Evolutionary conservation across 2,329 filamentous ascomycete species (phyloP).

Genomic region (Periconia sp.): DNA sequence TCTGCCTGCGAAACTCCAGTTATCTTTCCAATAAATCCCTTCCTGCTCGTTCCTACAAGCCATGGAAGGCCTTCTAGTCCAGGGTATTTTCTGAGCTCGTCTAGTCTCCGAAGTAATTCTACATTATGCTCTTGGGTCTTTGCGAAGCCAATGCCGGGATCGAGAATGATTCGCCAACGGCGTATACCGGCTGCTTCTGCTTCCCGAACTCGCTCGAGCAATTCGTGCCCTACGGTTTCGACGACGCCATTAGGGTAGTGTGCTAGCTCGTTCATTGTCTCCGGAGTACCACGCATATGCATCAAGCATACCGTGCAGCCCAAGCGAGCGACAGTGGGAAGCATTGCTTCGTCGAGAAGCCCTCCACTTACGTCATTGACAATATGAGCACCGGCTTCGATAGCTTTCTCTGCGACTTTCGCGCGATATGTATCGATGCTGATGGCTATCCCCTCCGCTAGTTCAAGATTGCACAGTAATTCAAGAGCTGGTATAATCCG

Average conservation of each 20-base stretch:
- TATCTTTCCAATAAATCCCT: constrained; percentile 83
- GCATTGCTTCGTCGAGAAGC: constrained; percentile 78
- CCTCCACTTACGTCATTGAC: constrained; percentile 95
- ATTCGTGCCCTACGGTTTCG: constrained; percentile 68
- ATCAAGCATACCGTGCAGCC: constrained; percentile 83
- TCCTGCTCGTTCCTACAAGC: constrained; percentile 88
- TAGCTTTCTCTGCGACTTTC: constrained; percentile 76
- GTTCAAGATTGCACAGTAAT: constrained; percentile 71
- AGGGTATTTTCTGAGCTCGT: constrained; percentile 57
- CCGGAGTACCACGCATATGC: constrained; percentile 91
- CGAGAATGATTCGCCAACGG: constrained; percentile 92
- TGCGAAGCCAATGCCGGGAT: constrained; percentile 93
- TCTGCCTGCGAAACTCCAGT: constrained; percentile 75
- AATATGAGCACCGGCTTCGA: constrained; percentile 83
- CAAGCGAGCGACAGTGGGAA: constrained; percentile 76
- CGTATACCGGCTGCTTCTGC: constrained; percentile 84
- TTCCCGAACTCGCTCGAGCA: constrained; percentile 71
- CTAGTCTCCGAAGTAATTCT: constrained; percentile 72
- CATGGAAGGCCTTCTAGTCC: constrained; percentile 77
- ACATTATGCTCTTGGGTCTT: constrained; percentile 84
- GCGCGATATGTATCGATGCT: constrained; percentile 95
- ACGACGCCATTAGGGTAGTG: constrained; percentile 73
- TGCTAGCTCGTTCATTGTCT: constrained; percentile 73
- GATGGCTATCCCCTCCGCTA: constrained; percentile 70
- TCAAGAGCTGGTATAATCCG: constrained; percentile 82